These are phyloP conservation scores for Thozetella sp. DNA, from an alignment of 495 filamentous ascomycete species.

Conservation along the genomic window DNA sequence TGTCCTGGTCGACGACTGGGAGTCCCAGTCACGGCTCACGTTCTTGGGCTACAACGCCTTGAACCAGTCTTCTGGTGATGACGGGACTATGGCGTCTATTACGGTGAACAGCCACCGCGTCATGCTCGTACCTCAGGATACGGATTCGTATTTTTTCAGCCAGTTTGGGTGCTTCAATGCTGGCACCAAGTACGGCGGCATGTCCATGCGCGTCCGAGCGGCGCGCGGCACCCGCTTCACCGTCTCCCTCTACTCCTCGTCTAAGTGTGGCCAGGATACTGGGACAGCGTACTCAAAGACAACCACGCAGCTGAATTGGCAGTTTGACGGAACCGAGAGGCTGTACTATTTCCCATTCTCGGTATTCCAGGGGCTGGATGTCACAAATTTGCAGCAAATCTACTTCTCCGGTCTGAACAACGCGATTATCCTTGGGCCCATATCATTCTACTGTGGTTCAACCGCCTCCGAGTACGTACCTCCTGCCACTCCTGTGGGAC, in stretches of 20 bases:
- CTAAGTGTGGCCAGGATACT: constrained; percentile 30
- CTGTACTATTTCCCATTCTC: constrained; percentile 62
- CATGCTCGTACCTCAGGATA: constrained; percentile 50
- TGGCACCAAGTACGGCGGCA: constrained; percentile 52
- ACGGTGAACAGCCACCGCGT: constrained; percentile 50
- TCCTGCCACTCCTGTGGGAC: constrained; percentile 28
- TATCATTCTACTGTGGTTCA: constrained; percentile 62
- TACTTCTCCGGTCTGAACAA: constrained; percentile 48
- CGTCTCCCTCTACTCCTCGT: constrained; percentile 48
- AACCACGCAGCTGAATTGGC: constrained; percentile 56
- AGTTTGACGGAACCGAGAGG: constrained; percentile 60
- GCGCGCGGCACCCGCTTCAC: constrained; percentile 54
- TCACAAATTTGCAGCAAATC: constrained; percentile 51
- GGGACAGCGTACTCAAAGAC: constrained; percentile 37
- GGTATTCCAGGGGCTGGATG: constrained; percentile 52
- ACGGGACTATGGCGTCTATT: constrained; percentile 60
- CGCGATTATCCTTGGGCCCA: constrained; percentile 54
- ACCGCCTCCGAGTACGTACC: constrained; percentile 51
- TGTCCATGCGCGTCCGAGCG: constrained; percentile 61
- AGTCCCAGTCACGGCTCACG: constrained; percentile 64
- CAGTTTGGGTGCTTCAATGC: constrained; percentile 58
- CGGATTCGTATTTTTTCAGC: constrained; percentile 60
- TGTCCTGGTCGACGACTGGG: constrained; percentile 63
- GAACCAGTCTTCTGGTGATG: constrained; percentile 58
- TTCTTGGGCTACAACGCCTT: constrained; percentile 67